phyloP scores from a whole-genome alignment of 495 filamentous ascomycete genomes.

The Penicillium waksmanii region DNA sequence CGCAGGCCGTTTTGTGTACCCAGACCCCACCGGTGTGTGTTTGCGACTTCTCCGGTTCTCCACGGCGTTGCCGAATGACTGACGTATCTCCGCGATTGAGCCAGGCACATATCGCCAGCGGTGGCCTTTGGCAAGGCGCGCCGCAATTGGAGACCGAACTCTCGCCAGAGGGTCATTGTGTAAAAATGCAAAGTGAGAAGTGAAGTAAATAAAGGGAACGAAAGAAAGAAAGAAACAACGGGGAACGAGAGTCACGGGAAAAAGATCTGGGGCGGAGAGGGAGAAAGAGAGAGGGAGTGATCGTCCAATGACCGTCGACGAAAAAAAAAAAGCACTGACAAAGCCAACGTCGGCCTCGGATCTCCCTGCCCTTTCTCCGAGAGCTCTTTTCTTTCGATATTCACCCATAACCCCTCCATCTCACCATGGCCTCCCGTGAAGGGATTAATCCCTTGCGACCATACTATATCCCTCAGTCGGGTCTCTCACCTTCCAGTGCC shows the following conservation, averaged over 20 bases:
- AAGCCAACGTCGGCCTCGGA: slow-evolving; percentile 30
- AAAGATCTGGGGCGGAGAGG: slow-evolving; percentile 23
- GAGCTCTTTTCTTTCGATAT: slow-evolving; percentile 21
- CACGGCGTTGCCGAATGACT: slow-evolving; percentile 30
- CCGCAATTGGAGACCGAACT: slow-evolving; percentile 42
- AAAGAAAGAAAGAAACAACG: slow-evolving; percentile 7
- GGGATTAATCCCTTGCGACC: slow-evolving; percentile 89
- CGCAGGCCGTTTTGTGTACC: slow-evolving; percentile 15
- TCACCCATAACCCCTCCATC: slow-evolving; percentile 13
- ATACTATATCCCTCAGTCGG: slow-evolving; percentile 87
- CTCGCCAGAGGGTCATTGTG: slow-evolving; percentile 45
- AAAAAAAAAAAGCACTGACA: slow-evolving; percentile 32
- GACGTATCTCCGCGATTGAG: slow-evolving; percentile 40
- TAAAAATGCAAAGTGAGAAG: background rate
- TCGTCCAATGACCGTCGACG: slow-evolving; percentile 31
- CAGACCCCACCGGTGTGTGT: slow-evolving; percentile 18
- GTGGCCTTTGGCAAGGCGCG: slow-evolving; percentile 33
- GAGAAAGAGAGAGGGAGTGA: slow-evolving; percentile 14
- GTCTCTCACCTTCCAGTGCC: slow-evolving; percentile 33
- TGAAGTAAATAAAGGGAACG: slow-evolving; percentile 12
- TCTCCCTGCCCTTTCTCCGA: slow-evolving; percentile 26
- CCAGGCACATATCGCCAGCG: slow-evolving; percentile 34
- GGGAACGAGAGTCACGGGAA: slow-evolving; percentile 4
- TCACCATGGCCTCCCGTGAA: slow-evolving; percentile 52
- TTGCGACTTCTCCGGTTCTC: slow-evolving; percentile 22